Percentiles rank a stretch among this genome's conserved stretches.
Conservation (phyloP, 148 eudicot species). For the Persicaria tinctoria region DNA sequence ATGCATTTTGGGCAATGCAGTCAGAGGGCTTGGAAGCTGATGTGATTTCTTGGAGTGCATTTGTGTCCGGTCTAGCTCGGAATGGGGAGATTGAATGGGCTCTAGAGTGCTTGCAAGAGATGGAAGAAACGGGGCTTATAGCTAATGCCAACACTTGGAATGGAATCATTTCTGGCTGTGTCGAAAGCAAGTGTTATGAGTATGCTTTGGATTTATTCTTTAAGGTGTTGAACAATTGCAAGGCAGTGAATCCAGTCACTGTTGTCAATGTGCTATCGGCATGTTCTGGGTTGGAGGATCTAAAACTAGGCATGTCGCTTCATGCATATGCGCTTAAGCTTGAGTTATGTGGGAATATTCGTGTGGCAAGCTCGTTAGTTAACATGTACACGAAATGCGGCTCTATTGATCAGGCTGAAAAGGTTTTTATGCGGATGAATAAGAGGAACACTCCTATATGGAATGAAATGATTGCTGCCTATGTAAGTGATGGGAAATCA, state of each 20-base stretch:
- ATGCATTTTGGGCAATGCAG: conserved; percentile 39
- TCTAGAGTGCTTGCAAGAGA: conserved; percentile 27
- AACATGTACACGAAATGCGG: conserved; percentile 47
- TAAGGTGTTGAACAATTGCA: conserved; percentile 26
- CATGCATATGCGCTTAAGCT: conserved; percentile 41
- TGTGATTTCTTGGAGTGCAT: conserved; percentile 50
- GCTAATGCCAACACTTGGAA: conserved; percentile 43
- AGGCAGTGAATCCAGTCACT: conserved; percentile 35
- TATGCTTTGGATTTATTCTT: conserved; percentile 36
- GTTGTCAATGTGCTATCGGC: conserved; percentile 37
- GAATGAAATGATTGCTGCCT: conserved; percentile 56
- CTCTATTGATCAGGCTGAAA: conserved; percentile 32
- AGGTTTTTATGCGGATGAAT: conserved; percentile 22
- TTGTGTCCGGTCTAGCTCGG: conserved; percentile 39
- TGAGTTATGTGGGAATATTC: conserved; percentile 25
- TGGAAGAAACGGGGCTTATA: conserved; percentile 37
- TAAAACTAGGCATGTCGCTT: conserved; percentile 32
- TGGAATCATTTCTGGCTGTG: conserved; percentile 51
- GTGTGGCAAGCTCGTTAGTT: conserved; percentile 36
- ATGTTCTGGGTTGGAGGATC: conserved; percentile 35
- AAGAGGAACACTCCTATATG: conserved; percentile 36
- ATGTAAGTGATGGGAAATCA: conserved; percentile 30
- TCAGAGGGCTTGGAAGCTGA: conserved; percentile 36
- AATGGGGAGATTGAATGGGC: conserved; percentile 45
- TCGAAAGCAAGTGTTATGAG: conserved; percentile 29